phyloP scores from a whole-genome alignment of 768 basidiomycete species.

The Amanita molliuscula region DNA sequence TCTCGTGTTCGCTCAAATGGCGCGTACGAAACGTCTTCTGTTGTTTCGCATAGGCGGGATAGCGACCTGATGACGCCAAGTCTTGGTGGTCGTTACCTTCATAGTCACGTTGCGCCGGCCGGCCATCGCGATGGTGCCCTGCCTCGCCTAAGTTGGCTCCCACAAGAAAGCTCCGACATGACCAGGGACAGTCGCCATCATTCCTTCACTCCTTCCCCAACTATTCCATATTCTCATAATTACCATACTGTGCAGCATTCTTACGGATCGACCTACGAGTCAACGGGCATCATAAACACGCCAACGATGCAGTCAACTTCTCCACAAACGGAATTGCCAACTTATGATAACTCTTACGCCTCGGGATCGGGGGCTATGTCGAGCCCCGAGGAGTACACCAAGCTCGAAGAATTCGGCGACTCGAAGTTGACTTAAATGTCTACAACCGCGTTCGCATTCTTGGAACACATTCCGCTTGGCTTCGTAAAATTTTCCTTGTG shows the following conservation, averaged over 20 bases:
- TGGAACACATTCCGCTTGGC: slow-evolving; percentile 4
- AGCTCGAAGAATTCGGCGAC: slow-evolving; percentile 32
- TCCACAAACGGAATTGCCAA: slow-evolving; percentile 14
- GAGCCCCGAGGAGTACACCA: slow-evolving; percentile 32
- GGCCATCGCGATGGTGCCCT: slow-evolving; percentile 19
- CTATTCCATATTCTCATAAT: slow-evolving; percentile 26
- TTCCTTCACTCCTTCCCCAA: slow-evolving; percentile 24
- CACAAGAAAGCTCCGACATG: slow-evolving; percentile 21
- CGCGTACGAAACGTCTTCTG: slow-evolving; percentile 22
- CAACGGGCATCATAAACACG: slow-evolving; percentile 22
- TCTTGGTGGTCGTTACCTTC: slow-evolving; percentile 17
- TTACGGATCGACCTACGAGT: slow-evolving; percentile 31
- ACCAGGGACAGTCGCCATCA: slow-evolving; percentile 23
- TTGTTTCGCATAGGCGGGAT: slow-evolving; percentile 18
- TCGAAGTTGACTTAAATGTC: slow-evolving; percentile 16
- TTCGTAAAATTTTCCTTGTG: slow-evolving; percentile 4
- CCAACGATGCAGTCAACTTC: slow-evolving; percentile 26
- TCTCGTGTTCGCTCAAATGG: slow-evolving; percentile 26
- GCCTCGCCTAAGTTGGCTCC: slow-evolving; percentile 29
- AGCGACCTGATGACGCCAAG: slow-evolving; percentile 15
- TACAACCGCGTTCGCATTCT: slow-evolving; percentile 4
- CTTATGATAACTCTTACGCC: slow-evolving; percentile 23
- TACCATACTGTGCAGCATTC: slow-evolving; percentile 26
- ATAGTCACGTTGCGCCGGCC: slow-evolving; percentile 11
- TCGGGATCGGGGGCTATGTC: slow-evolving; percentile 25